Evolutionary conservation across 768 basidiomycete genomes (phyloP).

Genomic region (Rhizopogon roseolus): DNA sequence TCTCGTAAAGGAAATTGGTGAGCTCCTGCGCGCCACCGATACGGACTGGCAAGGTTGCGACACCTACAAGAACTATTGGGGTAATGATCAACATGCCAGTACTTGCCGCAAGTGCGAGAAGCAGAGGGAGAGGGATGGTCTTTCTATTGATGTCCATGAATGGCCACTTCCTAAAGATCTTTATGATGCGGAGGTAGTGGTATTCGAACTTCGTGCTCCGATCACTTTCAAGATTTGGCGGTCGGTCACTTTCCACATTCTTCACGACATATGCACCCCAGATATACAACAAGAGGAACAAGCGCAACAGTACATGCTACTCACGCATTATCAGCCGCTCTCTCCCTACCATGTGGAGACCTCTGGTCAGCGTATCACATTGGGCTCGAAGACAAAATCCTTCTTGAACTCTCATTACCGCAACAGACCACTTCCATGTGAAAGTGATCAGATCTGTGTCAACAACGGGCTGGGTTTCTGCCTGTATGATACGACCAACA

Average conservation of each 20-base stretch:
- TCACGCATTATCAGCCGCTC: slow-evolving; percentile 1
- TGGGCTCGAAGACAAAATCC: slow-evolving; percentile 33
- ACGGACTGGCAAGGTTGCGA: background rate
- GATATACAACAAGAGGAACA: background rate
- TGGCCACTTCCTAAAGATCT: slow-evolving; percentile 38
- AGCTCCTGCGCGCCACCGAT: background rate
- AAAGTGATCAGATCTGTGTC: slow-evolving; percentile 13
- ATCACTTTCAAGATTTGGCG: slow-evolving; percentile 36
- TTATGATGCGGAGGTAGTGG: slow-evolving; percentile 15
- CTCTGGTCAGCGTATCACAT: slow-evolving; percentile 22
- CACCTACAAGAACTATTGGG: background rate
- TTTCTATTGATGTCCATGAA: slow-evolving; percentile 34
- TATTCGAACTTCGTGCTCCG: slow-evolving; percentile 41
- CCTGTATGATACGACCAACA: slow-evolving; percentile 18
- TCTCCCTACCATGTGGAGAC: background rate
- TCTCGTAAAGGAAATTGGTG: background rate
- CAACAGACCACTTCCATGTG: slow-evolving; percentile 11
- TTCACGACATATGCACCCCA: slow-evolving; percentile 29
- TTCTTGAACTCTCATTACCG: slow-evolving; percentile 29
- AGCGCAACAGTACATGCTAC: background rate
- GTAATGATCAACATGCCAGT: background rate
- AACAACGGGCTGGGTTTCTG: slow-evolving; percentile 26
- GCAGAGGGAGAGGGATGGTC: background rate
- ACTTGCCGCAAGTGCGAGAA: slow-evolving; percentile 24
- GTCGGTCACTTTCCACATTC: slow-evolving; percentile 29